Evolutionary conservation across 2,329 filamentous ascomycete species (phyloP), one percentile per base, ranked within the genome.

Genomic region (Epichloe festucae): DNA sequence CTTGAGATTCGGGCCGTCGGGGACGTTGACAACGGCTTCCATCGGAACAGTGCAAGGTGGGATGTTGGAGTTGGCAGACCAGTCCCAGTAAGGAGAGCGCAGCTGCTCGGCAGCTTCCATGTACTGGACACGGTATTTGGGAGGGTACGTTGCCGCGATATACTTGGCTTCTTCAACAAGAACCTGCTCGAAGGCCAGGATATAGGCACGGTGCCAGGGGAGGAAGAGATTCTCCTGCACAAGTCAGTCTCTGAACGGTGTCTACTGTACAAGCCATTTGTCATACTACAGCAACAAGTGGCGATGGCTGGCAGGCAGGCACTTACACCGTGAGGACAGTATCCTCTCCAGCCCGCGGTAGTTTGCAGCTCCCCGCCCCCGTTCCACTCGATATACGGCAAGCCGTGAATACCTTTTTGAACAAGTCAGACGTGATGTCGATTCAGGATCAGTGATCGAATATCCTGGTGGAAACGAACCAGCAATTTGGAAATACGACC

Each of bases 141-240:
- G 56, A 14, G 65, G 67, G 56, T 78, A 79, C 38, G 64, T 60
- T 12, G 57, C 58, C 17, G 77, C 76, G 19, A 79, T 71, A 3
- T 59, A 59, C 57, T 70, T 68, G 41, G 73, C 73, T 41, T 75
- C 66, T 2, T 63, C 57, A 27, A 74, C 73, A 5, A 82, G 65
- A 14, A 67, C 59, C 74, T 82, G 78, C 76, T 82, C 78, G 52
- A 69, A 79, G 5, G 81, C 66, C 7, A 72, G 65, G 42, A 79
- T 58, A 53, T 76, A 81, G 3, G 76, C 72, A 5, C 77, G 73
- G 60, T 82, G 78, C 78, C 76, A 81, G 17, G 73, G 63, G 6
- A 71, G 59, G 55, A 79, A 77, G 23, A 73, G 60, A n/a, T 68
- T 63, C 59, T 77, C 72, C 74, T 76, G 41, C 15, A 21, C 44